Evolutionary conservation across 148 eudicot genomes (phyloP), one percentile per base, ranked within the genome.

Genomic region (Rhododendron ovatum): DNA sequence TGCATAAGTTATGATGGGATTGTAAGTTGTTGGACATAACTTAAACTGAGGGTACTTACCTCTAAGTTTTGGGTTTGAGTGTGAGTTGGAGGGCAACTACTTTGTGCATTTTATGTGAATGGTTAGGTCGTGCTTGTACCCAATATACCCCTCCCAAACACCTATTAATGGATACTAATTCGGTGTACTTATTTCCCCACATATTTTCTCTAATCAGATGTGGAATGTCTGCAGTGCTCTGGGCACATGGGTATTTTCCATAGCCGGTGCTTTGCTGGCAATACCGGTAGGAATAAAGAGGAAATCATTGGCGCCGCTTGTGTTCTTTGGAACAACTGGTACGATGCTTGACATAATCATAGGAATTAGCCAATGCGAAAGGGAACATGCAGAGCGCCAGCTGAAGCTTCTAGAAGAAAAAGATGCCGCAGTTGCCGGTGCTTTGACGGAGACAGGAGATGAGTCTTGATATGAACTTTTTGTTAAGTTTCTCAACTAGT

Each of bases 191-290:
- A 3, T 69, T 13, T 13, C 13, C 33, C 13, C 17, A 24, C 77
- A n/a, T 41, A 2, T 41, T 43, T n/a, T 26, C 1, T 22, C 51
- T 83, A 20, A 80, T 35, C 26, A 51, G 35, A 28, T 82, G 30
- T 84, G 82, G 15, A 55, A 65, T 83, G 2, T 45, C 82, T 91
- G 79, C 92, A 96, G 99, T 83, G 99, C 99, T 77, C 85, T 96
- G 79, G 99, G 98, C 50, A 96, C 98, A 17, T 96, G 99, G 99
- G 95, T 95, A n/a, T 96, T 96, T 92, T 96, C 99, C 8, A 98
- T 96, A 59, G 92, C 93, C 82, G 99, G 99, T 83, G 99, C 99
- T 89, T 87, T 96, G 92, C 85, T 94, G 51, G 98, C 99, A 1
- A 96, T 96, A 81, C 99, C 99, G 24, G 96, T 96, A n/a, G 98